Evolutionary conservation across 176 grass and related monocot species (phyloP).

Genomic region (Aegilops speltoides): DNA sequence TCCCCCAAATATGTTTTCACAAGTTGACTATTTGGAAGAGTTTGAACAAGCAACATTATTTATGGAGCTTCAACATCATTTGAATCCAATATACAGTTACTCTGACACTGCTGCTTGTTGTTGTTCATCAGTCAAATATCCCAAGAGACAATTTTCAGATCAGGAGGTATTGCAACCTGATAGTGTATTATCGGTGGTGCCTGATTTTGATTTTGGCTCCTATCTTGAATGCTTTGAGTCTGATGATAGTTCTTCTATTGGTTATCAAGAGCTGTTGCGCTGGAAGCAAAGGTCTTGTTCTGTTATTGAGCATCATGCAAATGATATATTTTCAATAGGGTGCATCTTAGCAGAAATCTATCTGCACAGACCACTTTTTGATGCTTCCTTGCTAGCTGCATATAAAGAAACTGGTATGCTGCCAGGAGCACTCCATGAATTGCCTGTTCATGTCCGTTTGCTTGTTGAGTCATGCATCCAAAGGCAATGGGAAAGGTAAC

Average conservation of each 20-base stretch:
- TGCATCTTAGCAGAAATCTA: constrained; percentile 88
- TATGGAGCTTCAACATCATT: constrained; percentile 58
- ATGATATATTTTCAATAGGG: constrained; percentile 89
- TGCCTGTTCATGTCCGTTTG: constrained; percentile 76
- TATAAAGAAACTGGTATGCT: constrained; percentile 75
- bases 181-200: constrained; percentile 18
- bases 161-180: constrained; percentile 29
- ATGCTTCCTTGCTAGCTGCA: constrained; percentile 67
- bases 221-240: constrained; percentile 83
- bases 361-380: constrained; percentile 83
- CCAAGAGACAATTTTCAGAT: constrained; percentile 15
- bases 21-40: constrained; percentile 54
- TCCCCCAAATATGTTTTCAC: constrained; percentile 32
- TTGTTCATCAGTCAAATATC: constrained; percentile 36
- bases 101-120: constrained; percentile 28
- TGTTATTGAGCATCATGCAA: constrained; percentile 43
- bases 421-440: constrained; percentile 59
- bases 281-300: constrained; percentile 67
- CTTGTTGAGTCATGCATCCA: constrained; percentile 88
- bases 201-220: constrained; percentile 62
- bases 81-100: constrained; percentile 72
- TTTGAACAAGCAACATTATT: constrained; percentile 77
- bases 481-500: constrained; percentile 82
- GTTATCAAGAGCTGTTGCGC: constrained; percentile 75
- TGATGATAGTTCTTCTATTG: constrained; percentile 51